phyloP scores from a whole-genome alignment of 257 asterid species.

The Scutellaria barbata region DNA sequence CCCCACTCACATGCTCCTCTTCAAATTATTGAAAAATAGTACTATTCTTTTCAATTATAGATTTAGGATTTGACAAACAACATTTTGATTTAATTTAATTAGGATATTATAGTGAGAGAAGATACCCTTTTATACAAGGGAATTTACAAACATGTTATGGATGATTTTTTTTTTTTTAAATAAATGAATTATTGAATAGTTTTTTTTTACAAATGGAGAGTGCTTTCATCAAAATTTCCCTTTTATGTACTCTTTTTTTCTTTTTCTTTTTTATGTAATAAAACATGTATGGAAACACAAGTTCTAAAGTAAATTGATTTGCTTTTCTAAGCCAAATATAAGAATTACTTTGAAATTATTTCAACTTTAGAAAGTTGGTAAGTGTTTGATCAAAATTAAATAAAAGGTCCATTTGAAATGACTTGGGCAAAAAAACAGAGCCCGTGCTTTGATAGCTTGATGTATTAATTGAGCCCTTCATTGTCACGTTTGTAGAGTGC shows the following conservation, averaged over 20 bases:
- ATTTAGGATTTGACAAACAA: not conserved
- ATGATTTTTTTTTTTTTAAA: too few relatives aligned
- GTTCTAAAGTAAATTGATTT: too few relatives aligned
- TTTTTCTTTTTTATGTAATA: too few relatives aligned
- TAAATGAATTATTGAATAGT: too few relatives aligned
- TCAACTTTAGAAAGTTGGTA: slow-evolving; percentile 27
- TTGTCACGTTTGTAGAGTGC: slow-evolving; percentile 33
- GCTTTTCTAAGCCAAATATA: not conserved
- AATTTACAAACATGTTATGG: too few relatives aligned
- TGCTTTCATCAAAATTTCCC: too few relatives aligned
- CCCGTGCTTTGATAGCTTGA: slow-evolving; percentile 38
- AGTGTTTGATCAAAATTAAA: slow-evolving; percentile 17
- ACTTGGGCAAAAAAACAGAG: not conserved
- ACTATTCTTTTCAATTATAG: slow-evolving; percentile 20
- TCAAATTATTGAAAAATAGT: slow-evolving; percentile 26
- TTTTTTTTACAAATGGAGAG: too few relatives aligned
- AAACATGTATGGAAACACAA: too few relatives aligned
- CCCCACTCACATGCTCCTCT: slow-evolving; percentile 51
- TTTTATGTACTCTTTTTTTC: too few relatives aligned
- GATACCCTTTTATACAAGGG: too few relatives aligned
- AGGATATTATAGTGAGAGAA: not conserved
- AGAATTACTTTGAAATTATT: slow-evolving; percentile 8
- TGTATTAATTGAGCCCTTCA: slow-evolving; percentile 26
- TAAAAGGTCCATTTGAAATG: slow-evolving; percentile 26
- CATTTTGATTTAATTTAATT: not conserved